Evolutionary conservation across 164 flowering plant genomes (phyloP), one percentile per base, ranked within the genome.

Genomic region (Kalanchoe fedtschenkoi): DNA sequence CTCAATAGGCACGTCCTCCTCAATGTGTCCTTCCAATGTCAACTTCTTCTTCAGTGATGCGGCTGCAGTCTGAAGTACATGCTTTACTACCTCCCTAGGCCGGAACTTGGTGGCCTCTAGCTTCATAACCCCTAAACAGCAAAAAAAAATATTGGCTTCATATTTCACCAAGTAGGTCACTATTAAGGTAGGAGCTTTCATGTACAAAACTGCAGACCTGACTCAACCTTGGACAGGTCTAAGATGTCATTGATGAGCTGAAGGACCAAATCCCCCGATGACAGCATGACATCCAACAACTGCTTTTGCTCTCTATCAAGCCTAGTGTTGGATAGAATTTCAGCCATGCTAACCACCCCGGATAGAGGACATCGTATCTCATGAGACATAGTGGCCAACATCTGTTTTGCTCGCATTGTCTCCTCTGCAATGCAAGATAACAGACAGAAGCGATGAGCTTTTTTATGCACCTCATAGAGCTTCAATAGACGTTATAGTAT

Each of bases 371-470:
- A 89, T 70, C 98, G 85, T 70, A 93, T 93, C 78, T 93, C 98
- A 74, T 93, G 98, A 30, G 96, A 89, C 98, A 92, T 92, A 30
- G 98, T 92, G 57, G 98, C 98, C 9, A 92, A 78, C 89, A 92
- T 82, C 75, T 92, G 95, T 73, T 92, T 92, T 62, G 98, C 96
- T 65, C 98, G 70, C 98, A 92, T 92, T 60, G 97, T 87, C 78
- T 89, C 97, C 95, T 92, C 98, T 92, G 80, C 68, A 69, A n/a
- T n/a, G n/a, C n/a, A n/a, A n/a, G n/a, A n/a, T n/a, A n/a, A n/a
- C n/a, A n/a, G n/a, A n/a, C n/a, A n/a, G n/a, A n/a, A n/a, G n/a
- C n/a, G n/a, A n/a, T n/a, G n/a, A n/a, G n/a, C n/a, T n/a, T n/a
- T n/a, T n/a, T n/a, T n/a, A n/a, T n/a, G n/a, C n/a, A n/a, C n/a